Conservation (phyloP, 805 yeast species). For the Saccharomycopsis schoenii region DNA sequence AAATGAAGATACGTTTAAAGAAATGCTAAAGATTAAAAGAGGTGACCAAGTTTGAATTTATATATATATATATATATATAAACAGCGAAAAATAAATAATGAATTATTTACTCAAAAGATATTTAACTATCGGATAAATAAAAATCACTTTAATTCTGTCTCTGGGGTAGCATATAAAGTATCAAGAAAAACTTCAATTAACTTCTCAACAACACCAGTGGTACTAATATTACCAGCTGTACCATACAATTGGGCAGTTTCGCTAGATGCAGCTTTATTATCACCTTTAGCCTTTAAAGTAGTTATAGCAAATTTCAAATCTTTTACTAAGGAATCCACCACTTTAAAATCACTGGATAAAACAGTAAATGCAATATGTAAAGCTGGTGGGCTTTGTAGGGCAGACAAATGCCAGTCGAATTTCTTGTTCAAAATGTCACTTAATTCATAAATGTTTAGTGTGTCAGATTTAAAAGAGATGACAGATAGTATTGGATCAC, state of each 20-base stretch:
- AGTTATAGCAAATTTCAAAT: constrained; percentile 36
- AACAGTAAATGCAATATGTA: constrained; percentile 82
- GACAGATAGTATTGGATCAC: constrained; percentile 81
- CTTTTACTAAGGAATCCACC: constrained; percentile 48
- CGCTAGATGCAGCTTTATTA: constrained; percentile 30
- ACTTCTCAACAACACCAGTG: constrained; percentile 68
- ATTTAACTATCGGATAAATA: too few relatives aligned
- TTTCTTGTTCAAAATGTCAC: constrained; percentile 54
- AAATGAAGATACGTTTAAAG: constrained; percentile 58
- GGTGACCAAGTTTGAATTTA: background rate
- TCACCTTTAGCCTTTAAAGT: constrained; percentile 27
- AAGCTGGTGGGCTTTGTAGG: constrained; percentile 81
- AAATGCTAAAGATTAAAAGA: constrained; percentile 51
- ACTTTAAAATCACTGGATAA: constrained; percentile 43
- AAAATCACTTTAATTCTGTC: background rate
- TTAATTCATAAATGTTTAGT: constrained; percentile 66
- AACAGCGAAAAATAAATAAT: background rate
- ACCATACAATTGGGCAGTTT: constrained; percentile 87
- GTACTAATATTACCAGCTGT: constrained; percentile 89
- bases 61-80: background rate
- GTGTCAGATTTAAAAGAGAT: constrained; percentile 57
- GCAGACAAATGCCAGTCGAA: constrained; percentile 84
- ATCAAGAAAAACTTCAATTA: constrained; percentile 77
- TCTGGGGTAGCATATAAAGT: constrained; percentile 43
- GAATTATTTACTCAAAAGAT: background rate